Base-by-base conservation (phyloP, 768 basidiomycete species). In the Hydnum rufescens region DNA sequence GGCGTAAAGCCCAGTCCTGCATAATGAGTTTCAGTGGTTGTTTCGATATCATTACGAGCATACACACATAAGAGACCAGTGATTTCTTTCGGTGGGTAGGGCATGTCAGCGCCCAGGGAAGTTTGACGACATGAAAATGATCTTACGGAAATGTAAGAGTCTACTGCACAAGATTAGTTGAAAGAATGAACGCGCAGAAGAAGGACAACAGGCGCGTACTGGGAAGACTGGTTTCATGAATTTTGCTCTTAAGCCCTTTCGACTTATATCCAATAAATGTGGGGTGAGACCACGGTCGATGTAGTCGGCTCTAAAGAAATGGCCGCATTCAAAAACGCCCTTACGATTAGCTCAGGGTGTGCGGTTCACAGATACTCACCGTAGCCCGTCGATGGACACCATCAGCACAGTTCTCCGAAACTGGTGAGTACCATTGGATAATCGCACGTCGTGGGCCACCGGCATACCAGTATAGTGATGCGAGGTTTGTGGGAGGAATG, bases 121-220 rank as follows among this genome's bases (percentile, higher is more conserved):
- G n/a, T n/a, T n/a, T n/a, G n/a, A n/a, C 6, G 28, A 48, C 22
- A 28, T 18, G 26, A 71, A 83, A n/a, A n/a, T n/a, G n/a, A n/a
- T n/a, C n/a, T 71, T 61, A 87, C 77, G 89, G 90, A 60, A 93
- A 93, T 2, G 89, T 93, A 58, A 89, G 64, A 1, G 86, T 85
- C 84, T 87, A 55, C n/a, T n/a, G n/a, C n/a, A n/a, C n/a, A n/a
- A n/a, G 52, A 32, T 5, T 4, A 8, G 18, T 39, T 49, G 32
- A 50, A 3, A 29, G 55, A 30, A 18, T 19, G 58, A 52, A 6
- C 61, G 54, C 18, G n/a, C 29, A 26, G 19, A 2, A 31, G 28
- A n/a, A 29, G 46, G 3, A 23, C 23, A 43, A 23, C 3, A 50
- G 53, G 58, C 5, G 62, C 78, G 58, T 55, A 86, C 85, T 3